A percentile compares a stretch with the other conserved stretches of the same genome.
Conservation (phyloP, 768 basidiomycete genomes). For the Coprinellus aureogranulatus region DNA sequence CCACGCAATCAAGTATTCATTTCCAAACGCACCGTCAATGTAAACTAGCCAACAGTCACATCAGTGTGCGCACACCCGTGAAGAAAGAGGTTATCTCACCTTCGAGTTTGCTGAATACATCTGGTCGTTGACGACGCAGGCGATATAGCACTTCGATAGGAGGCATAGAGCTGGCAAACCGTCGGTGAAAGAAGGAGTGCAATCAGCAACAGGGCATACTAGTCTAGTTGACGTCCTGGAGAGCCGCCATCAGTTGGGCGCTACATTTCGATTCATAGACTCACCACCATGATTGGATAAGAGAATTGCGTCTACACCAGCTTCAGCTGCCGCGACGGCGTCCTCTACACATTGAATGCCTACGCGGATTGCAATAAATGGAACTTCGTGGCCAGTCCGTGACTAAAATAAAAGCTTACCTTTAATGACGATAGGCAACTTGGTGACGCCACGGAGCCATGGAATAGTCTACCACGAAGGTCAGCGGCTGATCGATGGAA, state of each 20-base stretch:
- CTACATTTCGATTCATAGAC: slow-evolving; percentile 11
- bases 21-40: slow-evolving; percentile 61
- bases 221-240: slow-evolving; percentile 77
- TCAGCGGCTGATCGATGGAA: neutral
- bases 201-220: slow-evolving; percentile 42
- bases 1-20: too few species aligned
- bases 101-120: slow-evolving; percentile 71
- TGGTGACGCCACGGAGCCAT: slow-evolving; percentile 70
- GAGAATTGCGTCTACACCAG: slow-evolving; percentile 84
- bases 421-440: slow-evolving; percentile 72
- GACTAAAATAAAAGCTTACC: slow-evolving; percentile 40
- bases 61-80: slow-evolving; percentile 4
- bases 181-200: slow-evolving; percentile 6
- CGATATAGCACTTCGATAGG: slow-evolving; percentile 76
- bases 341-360: slow-evolving; percentile 83
- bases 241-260: slow-evolving; percentile 1
- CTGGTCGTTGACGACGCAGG: slow-evolving; percentile 69
- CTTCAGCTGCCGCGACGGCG: slow-evolving; percentile 78
- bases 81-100: slow-evolving; percentile 43
- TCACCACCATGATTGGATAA: slow-evolving; percentile 89
- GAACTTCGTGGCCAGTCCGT: too few species aligned
- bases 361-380: slow-evolving; percentile 29
- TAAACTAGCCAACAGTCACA: slow-evolving; percentile 52
- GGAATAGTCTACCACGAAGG: slow-evolving; percentile 57
- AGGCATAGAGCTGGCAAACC: slow-evolving; percentile 60